phyloP scores from a whole-genome alignment of 495 filamentous ascomycete genomes.

The Xylaria scruposa region DNA sequence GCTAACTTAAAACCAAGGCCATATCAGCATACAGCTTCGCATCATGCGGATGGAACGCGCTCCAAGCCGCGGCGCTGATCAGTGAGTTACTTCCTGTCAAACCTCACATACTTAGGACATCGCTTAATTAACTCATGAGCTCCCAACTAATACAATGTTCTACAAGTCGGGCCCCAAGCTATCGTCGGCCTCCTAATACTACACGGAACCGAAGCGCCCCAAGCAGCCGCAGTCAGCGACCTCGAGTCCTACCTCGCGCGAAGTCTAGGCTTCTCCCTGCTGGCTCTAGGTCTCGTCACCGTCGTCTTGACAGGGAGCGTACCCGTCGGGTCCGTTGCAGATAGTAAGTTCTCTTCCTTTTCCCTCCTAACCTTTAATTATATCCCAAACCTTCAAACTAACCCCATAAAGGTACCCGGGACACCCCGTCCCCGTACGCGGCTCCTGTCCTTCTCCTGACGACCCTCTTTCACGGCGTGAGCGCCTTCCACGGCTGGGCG shows the following conservation, averaged over 20 bases:
- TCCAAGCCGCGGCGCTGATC: constrained; percentile 72
- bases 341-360: constrained; percentile 32
- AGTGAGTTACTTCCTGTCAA: constrained; percentile 9
- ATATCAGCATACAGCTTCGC: constrained; percentile 71
- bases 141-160: not conserved
- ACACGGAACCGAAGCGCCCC: constrained; percentile 47
- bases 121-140: too few relatives aligned
- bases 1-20: constrained; percentile 49
- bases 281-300: constrained; percentile 69
- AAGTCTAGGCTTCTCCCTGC: constrained; percentile 67
- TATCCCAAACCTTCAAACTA: not conserved
- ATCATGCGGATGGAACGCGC: constrained; percentile 68
- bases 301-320: constrained; percentile 77
- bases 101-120: too few relatives aligned
- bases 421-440: constrained; percentile 63
- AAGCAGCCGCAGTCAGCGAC: constrained; percentile 1
- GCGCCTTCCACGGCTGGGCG: constrained; percentile 73
- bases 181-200: constrained; percentile 65
- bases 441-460: constrained; percentile 71
- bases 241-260: constrained; percentile 80
- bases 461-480: constrained; percentile 65
- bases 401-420: not conserved
- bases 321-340: constrained; percentile 63
- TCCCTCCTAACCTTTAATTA: not conserved
- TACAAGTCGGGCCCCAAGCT: constrained; percentile 62